Evolutionary conservation across 2,329 filamentous ascomycete genomes (phyloP), one percentile per base, ranked within the genome.

Genomic region (Botrytis elliptica): DNA sequence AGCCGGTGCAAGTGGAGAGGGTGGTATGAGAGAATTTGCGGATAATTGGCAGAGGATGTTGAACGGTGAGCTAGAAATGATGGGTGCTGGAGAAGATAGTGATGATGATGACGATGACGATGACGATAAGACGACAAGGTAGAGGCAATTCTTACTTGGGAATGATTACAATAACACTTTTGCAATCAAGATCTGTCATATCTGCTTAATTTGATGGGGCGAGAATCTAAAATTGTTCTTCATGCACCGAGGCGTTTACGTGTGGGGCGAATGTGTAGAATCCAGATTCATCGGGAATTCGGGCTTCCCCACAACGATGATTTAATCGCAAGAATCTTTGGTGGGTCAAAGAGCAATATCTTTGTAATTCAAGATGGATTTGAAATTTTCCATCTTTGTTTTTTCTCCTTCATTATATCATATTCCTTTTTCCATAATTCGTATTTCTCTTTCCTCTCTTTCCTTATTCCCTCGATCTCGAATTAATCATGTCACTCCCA

Each of bases 11-110:
- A 87, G 87, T 1, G 92, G 92, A 5, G 89, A 93, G 72, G 93
- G 92, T 4, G 92, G 92, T 0, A 87, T 98, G 84, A 87, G 91
- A 75, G 94, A 97, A 83, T 95, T 96, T 83, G 89, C 92, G 75
- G 87, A 87, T 77, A 88, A 91, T 80, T 95, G 93, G 93, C 90
- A 89, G 80, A 87, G 91, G 59, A 86, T 88, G 73, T 80, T 85
- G 75, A 81, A 84, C 75, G 83, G 84, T 44, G 84, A 84, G 74
- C 76, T 81, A 57, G 81, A 79, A 59, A 77, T 81, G 77, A 77
- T 78, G 70, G 79, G 82, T 70, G 80, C 82, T 71, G 82, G 83
- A 40, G 83, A 85, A 75, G 78, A 79, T 40, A 83, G 81, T 75
- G 82, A 84, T 70, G 80, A 82, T 49, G 81, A 81, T 36, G 77